Conservation (phyloP, 2,329 filamentous ascomycete species). For the Lasiodiplodia sp. region DNA sequence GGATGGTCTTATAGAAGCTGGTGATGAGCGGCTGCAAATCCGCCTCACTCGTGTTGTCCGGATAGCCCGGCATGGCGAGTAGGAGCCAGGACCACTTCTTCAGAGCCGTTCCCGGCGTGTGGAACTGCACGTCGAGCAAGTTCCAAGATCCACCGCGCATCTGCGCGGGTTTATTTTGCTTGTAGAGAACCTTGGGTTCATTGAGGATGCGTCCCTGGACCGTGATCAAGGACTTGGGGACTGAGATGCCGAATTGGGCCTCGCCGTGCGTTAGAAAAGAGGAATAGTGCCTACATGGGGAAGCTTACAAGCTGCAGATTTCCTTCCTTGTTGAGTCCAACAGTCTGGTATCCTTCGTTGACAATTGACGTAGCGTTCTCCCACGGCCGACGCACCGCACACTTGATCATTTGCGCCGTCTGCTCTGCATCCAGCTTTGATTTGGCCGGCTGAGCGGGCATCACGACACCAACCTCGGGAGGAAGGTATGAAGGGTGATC, state of each 20-base stretch:
- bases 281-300: neutral
- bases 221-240: slow-evolving; percentile 70
- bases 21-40: slow-evolving; percentile 1
- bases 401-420: slow-evolving; percentile 42
- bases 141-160: slow-evolving; percentile 73
- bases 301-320: slow-evolving; percentile 12
- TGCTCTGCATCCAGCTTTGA: slow-evolving; percentile 37
- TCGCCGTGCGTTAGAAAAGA: neutral
- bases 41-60: neutral
- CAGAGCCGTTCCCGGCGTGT: neutral
- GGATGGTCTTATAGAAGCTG: slow-evolving; percentile 68
- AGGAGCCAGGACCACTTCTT: slow-evolving; percentile 24
- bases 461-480: slow-evolving; percentile 40
- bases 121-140: slow-evolving; percentile 51
- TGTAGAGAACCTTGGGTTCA: slow-evolving; percentile 69
- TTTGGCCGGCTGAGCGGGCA: slow-evolving; percentile 42
- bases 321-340: slow-evolving; percentile 8
- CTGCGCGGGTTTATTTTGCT: slow-evolving; percentile 39
- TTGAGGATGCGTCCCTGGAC: slow-evolving; percentile 74
- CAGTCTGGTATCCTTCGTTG: slow-evolving; percentile 16
- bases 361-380: slow-evolving; percentile 36
- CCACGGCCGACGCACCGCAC: slow-evolving; percentile 40
- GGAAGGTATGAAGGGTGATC: slow-evolving; percentile 42
- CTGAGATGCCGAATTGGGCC: slow-evolving; percentile 66
- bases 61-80: slow-evolving; percentile 9